Conservation (phyloP, 139 green algal species). For the Deuterostichococcus epilithicus region DNA sequence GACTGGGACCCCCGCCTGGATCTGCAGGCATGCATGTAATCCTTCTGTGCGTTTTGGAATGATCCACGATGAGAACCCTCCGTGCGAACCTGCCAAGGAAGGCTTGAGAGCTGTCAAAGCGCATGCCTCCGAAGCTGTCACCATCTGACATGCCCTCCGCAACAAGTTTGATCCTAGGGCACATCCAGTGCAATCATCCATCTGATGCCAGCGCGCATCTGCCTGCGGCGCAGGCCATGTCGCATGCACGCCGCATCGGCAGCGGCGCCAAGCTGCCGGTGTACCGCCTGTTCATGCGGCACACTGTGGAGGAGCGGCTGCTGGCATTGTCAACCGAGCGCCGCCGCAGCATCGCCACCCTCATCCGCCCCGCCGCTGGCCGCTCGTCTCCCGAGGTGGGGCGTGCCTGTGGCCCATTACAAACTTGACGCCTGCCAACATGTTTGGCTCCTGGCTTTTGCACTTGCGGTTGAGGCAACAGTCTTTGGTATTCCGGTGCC, state of each 20-base stretch:
- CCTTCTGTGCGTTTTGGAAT: no score
- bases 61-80: no score
- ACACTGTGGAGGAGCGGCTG: constrained; percentile 56
- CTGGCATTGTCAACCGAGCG: constrained; percentile 29
- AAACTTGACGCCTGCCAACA: neutral
- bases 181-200: no score
- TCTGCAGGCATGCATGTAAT: constrained; percentile 53
- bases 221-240: neutral
- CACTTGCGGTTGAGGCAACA: no score
- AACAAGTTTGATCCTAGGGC: no score
- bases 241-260: constrained; percentile 11
- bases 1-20: constrained; percentile 72
- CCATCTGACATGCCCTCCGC: no score
- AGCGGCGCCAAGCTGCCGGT: constrained; percentile 16
- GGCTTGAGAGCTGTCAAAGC: no score
- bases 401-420: no score
- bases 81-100: no score
- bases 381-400: neutral
- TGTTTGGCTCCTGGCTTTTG: no score
- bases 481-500: no score
- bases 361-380: neutral
- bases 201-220: neutral
- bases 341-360: neutral
- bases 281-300: constrained; percentile 40
- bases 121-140: no score